A percentile compares a stretch with the other conserved stretches of the same genome.
Evolutionary conservation across 768 basidiomycete species (phyloP).

Genomic region (Suillus luteus): DNA sequence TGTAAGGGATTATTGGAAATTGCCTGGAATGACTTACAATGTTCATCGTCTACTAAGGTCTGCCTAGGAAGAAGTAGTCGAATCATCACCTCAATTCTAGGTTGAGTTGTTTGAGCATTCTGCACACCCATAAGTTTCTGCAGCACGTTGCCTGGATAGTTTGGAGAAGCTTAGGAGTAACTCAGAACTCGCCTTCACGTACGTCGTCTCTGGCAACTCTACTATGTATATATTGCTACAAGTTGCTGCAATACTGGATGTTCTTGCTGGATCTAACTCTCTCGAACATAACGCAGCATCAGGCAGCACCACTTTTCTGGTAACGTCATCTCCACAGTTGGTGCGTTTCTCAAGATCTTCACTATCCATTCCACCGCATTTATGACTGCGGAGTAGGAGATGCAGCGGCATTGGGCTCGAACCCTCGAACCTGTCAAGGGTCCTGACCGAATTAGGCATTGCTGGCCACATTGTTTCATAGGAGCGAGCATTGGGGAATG

Average conservation of each 20-base stretch:
- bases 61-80: neutral
- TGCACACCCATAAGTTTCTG: conserved; percentile 58
- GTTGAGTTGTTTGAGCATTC: conserved; percentile 61
- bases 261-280: conserved; percentile 85
- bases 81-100: conserved; percentile 38
- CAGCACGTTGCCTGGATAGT: conserved; percentile 41
- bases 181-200: conserved; percentile 72
- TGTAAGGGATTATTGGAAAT: neutral
- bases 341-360: conserved; percentile 87
- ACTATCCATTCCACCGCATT: conserved; percentile 86
- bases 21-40: neutral
- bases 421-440: conserved; percentile 65
- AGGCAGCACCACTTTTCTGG: conserved; percentile 86
- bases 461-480: conserved; percentile 91
- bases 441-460: conserved; percentile 76
- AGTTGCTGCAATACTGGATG: conserved; percentile 81
- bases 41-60: neutral
- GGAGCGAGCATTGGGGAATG: conserved; percentile 91
- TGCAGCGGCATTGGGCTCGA: conserved; percentile 56
- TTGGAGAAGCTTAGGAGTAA: conserved; percentile 69
- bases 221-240: conserved; percentile 93
- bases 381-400: conserved; percentile 57
- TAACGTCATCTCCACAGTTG: conserved; percentile 92
- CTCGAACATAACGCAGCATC: conserved; percentile 65
- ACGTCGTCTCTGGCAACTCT: conserved; percentile 86